Conservation (phyloP, 2,329 filamentous ascomycete genomes). For the Shiraia bambusicola region DNA sequence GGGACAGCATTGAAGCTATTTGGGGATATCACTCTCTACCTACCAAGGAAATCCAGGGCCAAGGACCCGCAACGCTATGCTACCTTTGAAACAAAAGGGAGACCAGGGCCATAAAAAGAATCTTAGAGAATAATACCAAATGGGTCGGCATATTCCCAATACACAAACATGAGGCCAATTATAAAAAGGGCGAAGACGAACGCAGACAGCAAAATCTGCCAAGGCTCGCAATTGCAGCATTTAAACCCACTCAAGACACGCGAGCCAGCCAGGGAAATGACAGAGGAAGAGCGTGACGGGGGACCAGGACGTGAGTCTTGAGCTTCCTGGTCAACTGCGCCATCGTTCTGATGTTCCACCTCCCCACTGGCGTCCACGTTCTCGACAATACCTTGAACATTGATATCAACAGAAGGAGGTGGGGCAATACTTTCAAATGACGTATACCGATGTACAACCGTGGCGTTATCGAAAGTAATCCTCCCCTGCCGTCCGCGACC, state of each 20-base stretch:
- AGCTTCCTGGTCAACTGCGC: too few species aligned
- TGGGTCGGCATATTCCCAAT: slow-evolving; percentile 3
- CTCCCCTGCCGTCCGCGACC: too few species aligned
- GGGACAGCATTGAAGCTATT: background rate
- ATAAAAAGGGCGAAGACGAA: slow-evolving; percentile 2
- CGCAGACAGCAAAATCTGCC: background rate
- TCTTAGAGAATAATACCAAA: slow-evolving; percentile 1
- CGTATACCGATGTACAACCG: too few species aligned
- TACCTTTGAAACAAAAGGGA: background rate
- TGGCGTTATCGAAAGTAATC: too few species aligned
- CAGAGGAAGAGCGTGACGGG: background rate
- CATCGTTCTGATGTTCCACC: too few species aligned
- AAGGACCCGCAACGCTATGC: slow-evolving; percentile 16
- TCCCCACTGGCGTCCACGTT: too few species aligned
- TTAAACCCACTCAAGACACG: background rate
- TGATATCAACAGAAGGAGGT: too few species aligned
- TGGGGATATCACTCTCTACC: slow-evolving; percentile 3
- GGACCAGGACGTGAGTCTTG: too few species aligned
- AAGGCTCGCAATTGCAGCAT: background rate
- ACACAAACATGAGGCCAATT: slow-evolving; percentile 5
- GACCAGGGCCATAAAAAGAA: background rate
- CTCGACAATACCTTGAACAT: too few species aligned
- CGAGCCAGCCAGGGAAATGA: background rate
- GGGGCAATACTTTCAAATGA: too few species aligned
- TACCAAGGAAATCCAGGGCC: slow-evolving; percentile 3